These are phyloP conservation scores for Entoloma clypeatum DNA, from an alignment of 1,284 basidiomycete species.

Conservation along the genomic window DNA sequence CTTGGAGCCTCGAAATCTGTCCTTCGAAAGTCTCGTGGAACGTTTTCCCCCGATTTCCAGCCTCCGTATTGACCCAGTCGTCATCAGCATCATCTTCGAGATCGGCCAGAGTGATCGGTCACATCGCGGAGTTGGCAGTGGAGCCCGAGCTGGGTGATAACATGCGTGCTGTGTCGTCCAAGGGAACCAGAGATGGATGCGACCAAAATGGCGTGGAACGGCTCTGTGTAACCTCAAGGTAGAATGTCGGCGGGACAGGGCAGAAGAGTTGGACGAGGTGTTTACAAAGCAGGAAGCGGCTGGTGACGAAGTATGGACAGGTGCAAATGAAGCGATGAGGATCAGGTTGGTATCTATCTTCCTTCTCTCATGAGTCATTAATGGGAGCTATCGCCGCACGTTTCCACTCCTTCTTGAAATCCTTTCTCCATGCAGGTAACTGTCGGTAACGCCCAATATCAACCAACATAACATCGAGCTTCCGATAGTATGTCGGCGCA, in stretches of 20 bases:
- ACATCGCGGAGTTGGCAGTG: too few relatives aligned
- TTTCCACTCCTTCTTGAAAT: slow-evolving; percentile 29
- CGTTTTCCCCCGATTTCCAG: too few relatives aligned
- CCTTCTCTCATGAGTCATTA: slow-evolving; percentile 21
- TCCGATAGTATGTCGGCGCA: slow-evolving; percentile 28
- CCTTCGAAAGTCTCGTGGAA: too few relatives aligned
- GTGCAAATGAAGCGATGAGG: slow-evolving; percentile 26
- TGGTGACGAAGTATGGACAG: slow-evolving; percentile 26
- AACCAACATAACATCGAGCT: slow-evolving; percentile 21
- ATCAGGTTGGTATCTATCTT: slow-evolving; percentile 25
- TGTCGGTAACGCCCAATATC: slow-evolving; percentile 27
- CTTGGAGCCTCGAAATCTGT: too few relatives aligned
- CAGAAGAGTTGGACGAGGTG: slow-evolving; percentile 29
- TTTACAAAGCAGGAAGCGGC: slow-evolving; percentile 33
- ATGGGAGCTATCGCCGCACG: slow-evolving; percentile 18
- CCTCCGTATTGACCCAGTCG: too few relatives aligned
- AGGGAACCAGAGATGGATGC: too few relatives aligned
- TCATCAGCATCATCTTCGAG: too few relatives aligned
- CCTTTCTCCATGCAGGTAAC: slow-evolving; percentile 27
- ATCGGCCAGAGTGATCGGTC: too few relatives aligned
- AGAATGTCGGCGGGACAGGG: slow-evolving; percentile 27
- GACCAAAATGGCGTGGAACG: too few relatives aligned
- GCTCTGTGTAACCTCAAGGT: slow-evolving; percentile 20
- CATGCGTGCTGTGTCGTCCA: too few relatives aligned
- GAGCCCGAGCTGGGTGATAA: too few relatives aligned